These are phyloP conservation scores for Strigomonas galati DNA, from an alignment of 208 protist genomes.

Conservation along the genomic window DNA sequence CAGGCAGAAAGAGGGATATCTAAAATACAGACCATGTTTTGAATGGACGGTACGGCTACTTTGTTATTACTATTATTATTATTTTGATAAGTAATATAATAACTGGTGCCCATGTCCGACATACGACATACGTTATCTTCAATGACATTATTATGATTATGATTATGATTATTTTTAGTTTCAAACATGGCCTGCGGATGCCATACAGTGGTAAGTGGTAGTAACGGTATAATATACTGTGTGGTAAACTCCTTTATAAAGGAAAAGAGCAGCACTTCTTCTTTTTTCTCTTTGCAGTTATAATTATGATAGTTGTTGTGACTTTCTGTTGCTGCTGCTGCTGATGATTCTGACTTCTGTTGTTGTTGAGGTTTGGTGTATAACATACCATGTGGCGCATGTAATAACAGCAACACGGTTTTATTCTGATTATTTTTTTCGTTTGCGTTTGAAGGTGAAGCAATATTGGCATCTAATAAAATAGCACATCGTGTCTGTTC, in stretches of 20 bases:
- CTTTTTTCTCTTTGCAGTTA: neutral
- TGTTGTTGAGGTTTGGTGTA: neutral
- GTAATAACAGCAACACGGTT: neutral
- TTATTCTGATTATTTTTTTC: neutral
- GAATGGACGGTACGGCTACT: neutral
- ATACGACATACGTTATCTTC: slow-evolving; percentile 19
- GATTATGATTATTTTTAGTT: neutral
- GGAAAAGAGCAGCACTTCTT: neutral
- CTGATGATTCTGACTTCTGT: neutral
- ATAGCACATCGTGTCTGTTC: too few species aligned
- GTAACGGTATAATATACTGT: neutral
- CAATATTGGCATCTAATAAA: too few species aligned
- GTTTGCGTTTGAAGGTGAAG: neutral
- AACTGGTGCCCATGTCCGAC: slow-evolving; percentile 31
- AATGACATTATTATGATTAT: neutral
- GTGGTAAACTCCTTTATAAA: neutral
- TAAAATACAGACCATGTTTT: slow-evolving; percentile 31
- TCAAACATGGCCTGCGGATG: neutral
- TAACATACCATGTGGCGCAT: neutral
- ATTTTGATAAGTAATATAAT: neutral
- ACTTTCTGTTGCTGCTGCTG: neutral
- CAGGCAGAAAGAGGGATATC: slow-evolving; percentile 25
- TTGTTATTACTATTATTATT: neutral
- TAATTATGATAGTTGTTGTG: neutral
- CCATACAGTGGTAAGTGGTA: too few species aligned